Conservation (phyloP, 768 basidiomycete genomes). For the Postia placenta region DNA sequence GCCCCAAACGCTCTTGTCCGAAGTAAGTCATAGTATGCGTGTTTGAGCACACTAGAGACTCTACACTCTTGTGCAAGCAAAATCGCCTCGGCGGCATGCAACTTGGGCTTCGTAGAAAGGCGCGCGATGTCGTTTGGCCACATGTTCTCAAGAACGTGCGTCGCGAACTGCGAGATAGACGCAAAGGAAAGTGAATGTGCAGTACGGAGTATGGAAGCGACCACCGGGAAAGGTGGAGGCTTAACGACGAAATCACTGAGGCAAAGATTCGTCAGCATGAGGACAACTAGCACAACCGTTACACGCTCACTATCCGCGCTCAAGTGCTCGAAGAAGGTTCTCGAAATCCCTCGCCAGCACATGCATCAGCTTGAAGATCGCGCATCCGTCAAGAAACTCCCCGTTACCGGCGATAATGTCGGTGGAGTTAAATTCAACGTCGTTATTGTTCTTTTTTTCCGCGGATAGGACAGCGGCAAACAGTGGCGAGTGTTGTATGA, state of each 20-base stretch:
- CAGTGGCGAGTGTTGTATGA: conserved; percentile 24
- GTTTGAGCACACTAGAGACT: conserved; percentile 27
- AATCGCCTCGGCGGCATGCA: conserved; percentile 25
- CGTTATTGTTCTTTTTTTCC: neutral
- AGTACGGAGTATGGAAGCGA: conserved; percentile 31
- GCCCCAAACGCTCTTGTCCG: conserved; percentile 25
- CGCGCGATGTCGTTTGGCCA: conserved; percentile 23
- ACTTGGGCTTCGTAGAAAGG: conserved; percentile 3
- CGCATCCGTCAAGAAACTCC: conserved; percentile 11
- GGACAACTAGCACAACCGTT: neutral
- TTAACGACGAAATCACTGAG: conserved; percentile 15
- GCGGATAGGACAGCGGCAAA: conserved; percentile 19
- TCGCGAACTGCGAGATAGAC: conserved; percentile 23
- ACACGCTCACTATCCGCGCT: conserved; percentile 26
- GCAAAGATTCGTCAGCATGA: neutral
- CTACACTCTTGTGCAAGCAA: conserved; percentile 25
- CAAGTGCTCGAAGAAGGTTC: conserved; percentile 24
- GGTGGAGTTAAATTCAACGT: neutral
- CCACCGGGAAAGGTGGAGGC: conserved; percentile 21
- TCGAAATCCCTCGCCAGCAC: conserved; percentile 28
- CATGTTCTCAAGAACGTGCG: conserved; percentile 22
- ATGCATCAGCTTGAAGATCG: conserved; percentile 19
- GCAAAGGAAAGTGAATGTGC: conserved; percentile 29
- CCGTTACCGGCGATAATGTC: neutral
- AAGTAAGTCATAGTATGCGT: conserved; percentile 36